phyloP scores from a whole-genome alignment of 2,329 filamentous ascomycete species.

The Paecilomyces niveus region DNA sequence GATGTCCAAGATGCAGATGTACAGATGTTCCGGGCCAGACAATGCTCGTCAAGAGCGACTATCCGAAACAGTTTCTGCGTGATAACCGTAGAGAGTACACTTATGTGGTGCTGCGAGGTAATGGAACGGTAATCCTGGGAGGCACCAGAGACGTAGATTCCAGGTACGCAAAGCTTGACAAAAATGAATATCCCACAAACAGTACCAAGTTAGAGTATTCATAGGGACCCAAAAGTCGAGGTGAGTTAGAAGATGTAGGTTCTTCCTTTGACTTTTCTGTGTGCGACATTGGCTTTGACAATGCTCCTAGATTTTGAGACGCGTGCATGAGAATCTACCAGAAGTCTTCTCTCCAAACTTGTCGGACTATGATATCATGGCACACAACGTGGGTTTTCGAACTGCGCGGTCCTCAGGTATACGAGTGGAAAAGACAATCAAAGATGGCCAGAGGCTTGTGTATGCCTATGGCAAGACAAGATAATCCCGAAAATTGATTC shows the following conservation, averaged over 20 bases:
- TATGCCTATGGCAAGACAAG: constrained; percentile 23
- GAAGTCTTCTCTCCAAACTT: constrained; percentile 9
- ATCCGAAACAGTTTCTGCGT: constrained; percentile 15
- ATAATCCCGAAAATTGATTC: too few species aligned
- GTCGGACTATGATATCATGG: constrained; percentile 13
- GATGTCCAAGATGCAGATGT: constrained; percentile 12
- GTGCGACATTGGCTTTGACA: too few species aligned
- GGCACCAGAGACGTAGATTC: constrained; percentile 13
- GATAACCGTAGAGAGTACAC: constrained; percentile 18
- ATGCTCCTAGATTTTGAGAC: constrained; percentile 11
- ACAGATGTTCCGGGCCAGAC: constrained; percentile 18
- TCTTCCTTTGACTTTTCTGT: neutral
- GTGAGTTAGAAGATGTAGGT: too few species aligned
- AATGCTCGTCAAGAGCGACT: constrained; percentile 13
- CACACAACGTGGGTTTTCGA: constrained; percentile 18
- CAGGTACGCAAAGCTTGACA: neutral
- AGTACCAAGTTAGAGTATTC: too few species aligned
- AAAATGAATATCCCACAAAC: too few species aligned
- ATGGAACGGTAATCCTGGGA: constrained; percentile 17
- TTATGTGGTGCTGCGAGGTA: constrained; percentile 14
- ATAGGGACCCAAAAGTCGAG: too few species aligned
- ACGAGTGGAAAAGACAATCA: constrained; percentile 18
- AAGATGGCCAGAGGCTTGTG: constrained; percentile 20
- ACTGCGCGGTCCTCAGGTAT: constrained; percentile 13
- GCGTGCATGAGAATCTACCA: constrained; percentile 14